phyloP scores from a whole-genome alignment of 805 yeast species.

The Ogataea methylovora region DNA sequence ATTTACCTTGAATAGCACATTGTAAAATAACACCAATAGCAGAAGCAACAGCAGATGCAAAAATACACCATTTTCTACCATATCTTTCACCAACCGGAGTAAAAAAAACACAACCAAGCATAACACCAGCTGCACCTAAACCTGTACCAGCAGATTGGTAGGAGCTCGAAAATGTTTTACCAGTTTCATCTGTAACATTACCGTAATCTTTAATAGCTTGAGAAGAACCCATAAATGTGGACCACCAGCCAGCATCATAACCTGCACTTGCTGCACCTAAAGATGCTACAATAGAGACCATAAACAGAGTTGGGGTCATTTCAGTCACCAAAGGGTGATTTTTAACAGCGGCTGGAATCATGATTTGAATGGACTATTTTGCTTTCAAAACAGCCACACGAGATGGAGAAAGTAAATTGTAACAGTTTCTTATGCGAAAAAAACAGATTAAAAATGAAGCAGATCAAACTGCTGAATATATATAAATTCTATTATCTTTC shows the following conservation, averaged over 20 bases:
- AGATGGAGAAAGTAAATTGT: too few relatives aligned
- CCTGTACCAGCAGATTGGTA: slow-evolving; percentile 10
- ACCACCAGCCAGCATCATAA: slow-evolving; percentile 8
- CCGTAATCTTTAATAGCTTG: slow-evolving; percentile 4
- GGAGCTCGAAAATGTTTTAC: slow-evolving; percentile 28
- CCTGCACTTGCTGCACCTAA: slow-evolving; percentile 6
- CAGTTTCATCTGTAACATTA: slow-evolving; percentile 1
- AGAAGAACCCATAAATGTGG: slow-evolving; percentile 4
- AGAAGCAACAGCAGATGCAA: background rate
- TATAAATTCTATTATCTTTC: too few relatives aligned
- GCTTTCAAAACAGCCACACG: too few relatives aligned
- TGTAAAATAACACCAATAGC: slow-evolving; percentile 1
- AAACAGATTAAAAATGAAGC: too few relatives aligned
- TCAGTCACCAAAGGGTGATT: too few relatives aligned
- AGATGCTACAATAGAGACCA: too few relatives aligned
- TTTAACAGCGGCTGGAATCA: too few relatives aligned
- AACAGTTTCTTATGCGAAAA: too few relatives aligned
- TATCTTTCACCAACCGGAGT: slow-evolving; percentile 1
- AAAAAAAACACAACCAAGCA: slow-evolving; percentile 4
- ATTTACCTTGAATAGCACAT: slow-evolving; percentile 1
- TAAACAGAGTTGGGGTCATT: too few relatives aligned
- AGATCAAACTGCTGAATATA: too few relatives aligned
- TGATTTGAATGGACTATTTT: too few relatives aligned
- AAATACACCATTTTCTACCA: background rate
- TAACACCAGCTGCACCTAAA: slow-evolving; percentile 4